phyloP scores from a whole-genome alignment of 148 eudicot species.

The Pouteria glomerata region DNA sequence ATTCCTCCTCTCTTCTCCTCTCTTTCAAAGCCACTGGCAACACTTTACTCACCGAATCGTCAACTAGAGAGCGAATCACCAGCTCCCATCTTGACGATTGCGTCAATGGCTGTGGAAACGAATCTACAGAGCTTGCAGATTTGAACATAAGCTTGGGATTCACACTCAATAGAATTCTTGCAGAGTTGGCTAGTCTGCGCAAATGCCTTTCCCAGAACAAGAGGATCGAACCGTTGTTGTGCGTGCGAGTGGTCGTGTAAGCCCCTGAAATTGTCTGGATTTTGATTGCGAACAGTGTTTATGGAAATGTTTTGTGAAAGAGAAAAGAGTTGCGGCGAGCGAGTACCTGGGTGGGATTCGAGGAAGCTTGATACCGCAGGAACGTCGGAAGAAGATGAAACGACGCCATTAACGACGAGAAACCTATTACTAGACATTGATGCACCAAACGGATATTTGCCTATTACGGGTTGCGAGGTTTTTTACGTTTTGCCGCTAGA shows the following conservation, averaged over 20 bases:
- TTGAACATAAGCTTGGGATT: conserved; percentile 52
- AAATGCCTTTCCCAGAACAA: conserved; percentile 81
- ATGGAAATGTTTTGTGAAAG: background rate
- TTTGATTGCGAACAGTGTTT: background rate
- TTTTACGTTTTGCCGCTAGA: too few relatives aligned
- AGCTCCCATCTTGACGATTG: conserved; percentile 29
- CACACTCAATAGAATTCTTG: conserved; percentile 35
- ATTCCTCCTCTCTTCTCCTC: conserved; percentile 50
- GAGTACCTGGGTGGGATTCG: conserved; percentile 55
- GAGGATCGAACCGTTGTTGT: conserved; percentile 44
- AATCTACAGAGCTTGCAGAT: conserved; percentile 8
- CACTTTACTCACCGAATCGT: conserved; percentile 35
- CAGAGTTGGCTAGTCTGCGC: conserved; percentile 61
- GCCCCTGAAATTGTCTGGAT: conserved; percentile 57
- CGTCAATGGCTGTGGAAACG: background rate
- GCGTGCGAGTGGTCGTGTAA: conserved; percentile 88
- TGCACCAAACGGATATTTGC: too few relatives aligned
- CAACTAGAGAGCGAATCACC: conserved; percentile 33
- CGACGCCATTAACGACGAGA: conserved; percentile 55
- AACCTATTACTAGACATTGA: conserved; percentile 36
- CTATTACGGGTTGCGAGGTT: too few relatives aligned
- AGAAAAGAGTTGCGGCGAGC: background rate
- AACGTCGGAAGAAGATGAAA: conserved; percentile 33
- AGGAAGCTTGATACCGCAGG: conserved; percentile 65
- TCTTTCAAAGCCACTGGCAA: conserved; percentile 39